Evolutionary conservation across 129 eudicot genomes (phyloP), one percentile per base, ranked within the genome.

Genomic region (Flaveria brownii): DNA sequence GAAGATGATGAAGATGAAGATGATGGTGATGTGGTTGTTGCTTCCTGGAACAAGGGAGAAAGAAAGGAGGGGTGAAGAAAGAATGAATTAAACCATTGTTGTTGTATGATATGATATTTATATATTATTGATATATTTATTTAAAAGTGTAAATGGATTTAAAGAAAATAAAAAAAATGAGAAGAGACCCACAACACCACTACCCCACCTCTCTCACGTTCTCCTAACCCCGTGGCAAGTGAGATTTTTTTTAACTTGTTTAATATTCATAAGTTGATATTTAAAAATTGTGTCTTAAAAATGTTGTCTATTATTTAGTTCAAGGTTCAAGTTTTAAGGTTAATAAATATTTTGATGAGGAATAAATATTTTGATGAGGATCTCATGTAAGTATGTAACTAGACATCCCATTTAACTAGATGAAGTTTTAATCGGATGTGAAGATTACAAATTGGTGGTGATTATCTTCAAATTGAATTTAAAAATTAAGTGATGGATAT

Each of bases 151-250:
- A 39, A 50, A 36, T 71, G 77, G 55, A 59, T 63, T 57, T 64
- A 50, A 79, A 68, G 49, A 45, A 36, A 36, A 36, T 36, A 36
- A 36, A 36, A 36, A 33, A 36, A 36, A 33, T 5, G 7, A 36
- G 7, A 36, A 36, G 41, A 36, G 41, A 36, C 41, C 41, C 41
- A 72, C 70, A 30, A 78, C 42, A 50, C 42, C 12, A 20, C 57
- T 72, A 23, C 54, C 80, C 84, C 84, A 74, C 84, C 75, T 66
- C 80, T 67, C 84, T 80, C 84, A 73, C 84, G 75, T 80, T 80
- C 80, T 74, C 64, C 55, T 65, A 55, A 42, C 70, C 78, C 75
- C 79, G 83, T 73, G 79, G 79, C 78, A 65, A 80, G 75, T 67
- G 78, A 80, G 64, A 65, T 65, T 73, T 66, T 47, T 43, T 42